phyloP scores from a whole-genome alignment of 2,329 filamentous ascomycete species.

The Fusarium kyushuense region DNA sequence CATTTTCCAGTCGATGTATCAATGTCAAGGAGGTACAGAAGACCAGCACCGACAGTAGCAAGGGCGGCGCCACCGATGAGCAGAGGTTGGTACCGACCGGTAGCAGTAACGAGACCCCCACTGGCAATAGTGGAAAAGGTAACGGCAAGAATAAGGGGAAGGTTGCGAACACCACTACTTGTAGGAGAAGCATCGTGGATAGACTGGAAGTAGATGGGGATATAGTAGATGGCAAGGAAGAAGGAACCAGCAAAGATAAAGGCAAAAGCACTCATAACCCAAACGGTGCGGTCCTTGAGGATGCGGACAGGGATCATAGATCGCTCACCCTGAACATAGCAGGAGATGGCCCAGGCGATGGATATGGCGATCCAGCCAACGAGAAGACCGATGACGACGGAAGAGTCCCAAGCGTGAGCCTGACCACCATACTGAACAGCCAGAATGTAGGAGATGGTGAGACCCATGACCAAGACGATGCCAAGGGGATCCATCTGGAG shows the following conservation, averaged over 20 bases:
- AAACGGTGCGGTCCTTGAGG: conserved; percentile 55
- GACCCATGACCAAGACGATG: conserved; percentile 58
- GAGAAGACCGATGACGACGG: conserved; percentile 58
- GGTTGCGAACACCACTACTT: conserved; percentile 58
- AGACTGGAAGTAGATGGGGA: conserved; percentile 62
- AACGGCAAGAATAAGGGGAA: conserved; percentile 61
- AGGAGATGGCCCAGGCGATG: conserved; percentile 52
- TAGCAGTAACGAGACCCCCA: conserved; percentile 55
- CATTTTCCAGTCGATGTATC: conserved; percentile 57
- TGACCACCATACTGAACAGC: conserved; percentile 63
- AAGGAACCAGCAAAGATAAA: conserved; percentile 60
- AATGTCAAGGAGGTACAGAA: conserved; percentile 58
- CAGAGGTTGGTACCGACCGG: conserved; percentile 58
- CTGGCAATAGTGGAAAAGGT: conserved; percentile 57
- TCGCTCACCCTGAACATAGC: conserved; percentile 60
- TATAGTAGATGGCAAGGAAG: conserved; percentile 61
- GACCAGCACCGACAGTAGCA: conserved; percentile 58
- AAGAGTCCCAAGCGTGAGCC: conserved; percentile 57
- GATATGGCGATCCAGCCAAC: conserved; percentile 55
- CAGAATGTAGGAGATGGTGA: conserved; percentile 58
- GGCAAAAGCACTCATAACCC: conserved; percentile 53
- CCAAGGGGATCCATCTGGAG: conserved; percentile 63
- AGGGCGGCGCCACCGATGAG: conserved; percentile 60
- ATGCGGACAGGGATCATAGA: conserved; percentile 58
- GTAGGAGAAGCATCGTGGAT: conserved; percentile 57